These are phyloP conservation scores for Quercus ilex DNA, from an alignment of 306 rosid species.

Conservation along the genomic window DNA sequence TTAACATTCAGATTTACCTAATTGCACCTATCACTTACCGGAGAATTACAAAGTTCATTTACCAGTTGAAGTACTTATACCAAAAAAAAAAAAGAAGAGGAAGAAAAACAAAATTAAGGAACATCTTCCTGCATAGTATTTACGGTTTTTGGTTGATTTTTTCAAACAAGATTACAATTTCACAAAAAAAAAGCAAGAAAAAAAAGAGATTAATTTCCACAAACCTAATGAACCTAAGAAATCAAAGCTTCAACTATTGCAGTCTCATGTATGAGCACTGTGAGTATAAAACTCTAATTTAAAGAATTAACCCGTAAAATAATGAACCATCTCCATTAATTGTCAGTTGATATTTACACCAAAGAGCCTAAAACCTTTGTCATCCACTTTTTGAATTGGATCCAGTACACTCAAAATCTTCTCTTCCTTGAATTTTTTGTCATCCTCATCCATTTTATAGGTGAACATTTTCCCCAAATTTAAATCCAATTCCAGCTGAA, in stretches of 20 bases:
- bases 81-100: too few species aligned
- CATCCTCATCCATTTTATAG: neutral
- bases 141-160: neutral
- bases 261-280: neutral
- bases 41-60: too few species aligned
- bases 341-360: slow-evolving; percentile 34
- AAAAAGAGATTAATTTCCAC: neutral
- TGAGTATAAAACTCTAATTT: neutral
- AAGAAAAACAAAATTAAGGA: neutral
- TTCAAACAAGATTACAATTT: neutral
- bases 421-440: slow-evolving; percentile 10
- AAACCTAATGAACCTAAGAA: neutral
- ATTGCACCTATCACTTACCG: too few species aligned
- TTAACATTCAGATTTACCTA: too few species aligned
- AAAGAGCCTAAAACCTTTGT: slow-evolving; percentile 39
- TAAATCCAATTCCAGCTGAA: neutral
- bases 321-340: neutral
- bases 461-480: slow-evolving; percentile 14
- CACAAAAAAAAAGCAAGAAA: neutral
- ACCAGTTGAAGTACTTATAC: too few species aligned
- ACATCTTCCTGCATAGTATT: neutral
- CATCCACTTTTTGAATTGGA: slow-evolving; percentile 2
- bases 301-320: neutral
- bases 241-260: neutral
- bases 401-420: neutral